Evolutionary conservation across 1,284 basidiomycete genomes (phyloP), one percentile per base, ranked within the genome.

Genomic region (Leccinum pallidistipes): DNA sequence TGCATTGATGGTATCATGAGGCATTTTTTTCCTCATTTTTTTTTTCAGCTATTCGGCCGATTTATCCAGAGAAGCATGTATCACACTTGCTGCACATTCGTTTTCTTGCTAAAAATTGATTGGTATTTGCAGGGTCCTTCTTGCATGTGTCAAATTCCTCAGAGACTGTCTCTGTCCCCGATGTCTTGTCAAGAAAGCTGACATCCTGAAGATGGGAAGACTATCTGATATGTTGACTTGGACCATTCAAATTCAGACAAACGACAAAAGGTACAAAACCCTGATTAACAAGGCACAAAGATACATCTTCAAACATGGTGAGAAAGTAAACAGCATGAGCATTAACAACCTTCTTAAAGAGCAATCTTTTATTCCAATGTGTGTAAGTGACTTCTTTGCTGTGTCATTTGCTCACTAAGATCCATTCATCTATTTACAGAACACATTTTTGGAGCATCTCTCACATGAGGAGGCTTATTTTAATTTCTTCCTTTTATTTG

Each of bases 61-160:
- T n/a, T 55, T 76, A 77, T 63, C 71, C 71, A 2, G 71, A 77
- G 60, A 77, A 76, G 75, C 76, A 50, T 4, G 24, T 50, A 40
- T 29, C 47, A 14, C 8, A 14, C 21, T 14, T 9, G 2, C 11
- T 7, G 14, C 12, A 3, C 12, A 5, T 50, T 6, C 9, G 7
- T 29, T 29, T 29, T 6, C 21, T 5, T 11, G 24, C 47, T 50
- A 27, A 29, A 27, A 16, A 4, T 47, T 24, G 10, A 47, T 10
- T 24, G 18, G 34, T 52, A 0, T 5, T 59, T 1, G 16, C 18
- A 47, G 45, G 18, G 45, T 47, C n/a, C n/a, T 21, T 18, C n/a
- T 47, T 18, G 45, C 16, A 1, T 61, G 43, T 21, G 54, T 36
- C 27, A 61, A 31, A 32, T 61, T 50, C 8, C 21, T 62, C 2